Base-by-base conservation (phyloP, 2,329 filamentous ascomycete species). In the Thielaviopsis cerberus region DNA sequence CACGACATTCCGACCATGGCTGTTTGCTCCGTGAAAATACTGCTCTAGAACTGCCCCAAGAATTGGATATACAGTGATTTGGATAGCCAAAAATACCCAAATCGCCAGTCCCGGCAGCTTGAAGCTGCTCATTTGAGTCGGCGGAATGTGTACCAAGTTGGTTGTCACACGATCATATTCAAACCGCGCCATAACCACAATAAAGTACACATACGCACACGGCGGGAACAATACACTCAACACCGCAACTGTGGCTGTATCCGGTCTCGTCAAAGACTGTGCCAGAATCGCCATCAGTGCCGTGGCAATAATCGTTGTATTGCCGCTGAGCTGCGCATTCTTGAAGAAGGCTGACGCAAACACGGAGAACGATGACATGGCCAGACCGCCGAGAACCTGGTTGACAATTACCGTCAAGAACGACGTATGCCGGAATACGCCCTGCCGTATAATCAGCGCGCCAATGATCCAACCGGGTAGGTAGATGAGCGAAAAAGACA, bases 121-220 rank as follows among this genome's bases (percentile, higher is more conserved):
- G 17, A 56, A 61, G 1, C 75, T 69, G 76, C 84, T 94, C 0
- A 80, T 76, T 63, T 79, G 83, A 0, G 75, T 67, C 0, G 88
- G 86, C 0, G 86, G 80, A 1, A 72, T 72, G 48, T 80, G 68
- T 4, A 78, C 65, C 2, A 95, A 71, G 62, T 86, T 79, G 0
- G 83, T 78, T 0, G 79, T 72, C 48, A 73, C 65, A 20, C 79
- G 73, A 58, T 82, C 67, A 61, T 76, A 74, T 69, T 96, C 86
- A 67, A 81, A 95, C 50, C 86, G 81, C 13, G 89, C 86, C 69
- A 90, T 78, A 62, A 83, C 78, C 20, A 86, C 81, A 57, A 82
- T 76, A 66, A 91, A 92, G 67, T 83, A 89, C 15, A 91, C 85
- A 66, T 88, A 95, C 64, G 88, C 90, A 74, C 90, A 94, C 0